Evolutionary conservation across 441 rosid genomes (phyloP).

Genomic region (Isatis lusitanica): DNA sequence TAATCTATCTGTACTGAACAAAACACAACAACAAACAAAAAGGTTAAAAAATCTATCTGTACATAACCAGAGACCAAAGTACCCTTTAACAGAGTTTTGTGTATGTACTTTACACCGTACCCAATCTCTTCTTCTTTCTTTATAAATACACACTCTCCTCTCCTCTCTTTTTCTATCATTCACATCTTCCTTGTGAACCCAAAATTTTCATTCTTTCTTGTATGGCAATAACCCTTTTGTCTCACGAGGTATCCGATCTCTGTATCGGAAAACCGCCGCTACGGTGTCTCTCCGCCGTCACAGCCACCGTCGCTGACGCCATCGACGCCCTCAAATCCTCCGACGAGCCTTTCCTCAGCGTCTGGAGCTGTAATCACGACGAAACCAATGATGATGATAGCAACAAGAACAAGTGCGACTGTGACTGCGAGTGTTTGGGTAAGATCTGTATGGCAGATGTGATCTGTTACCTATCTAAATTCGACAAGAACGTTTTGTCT

Average conservation of each 20-base stretch:
- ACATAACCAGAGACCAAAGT: slow-evolving; percentile 18
- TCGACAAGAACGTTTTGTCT: slow-evolving; percentile 45
- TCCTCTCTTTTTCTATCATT: not conserved
- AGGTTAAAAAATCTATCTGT: slow-evolving; percentile 22
- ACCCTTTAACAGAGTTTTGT: not conserved
- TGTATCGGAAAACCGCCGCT: slow-evolving; percentile 87
- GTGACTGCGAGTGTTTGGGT: slow-evolving; percentile 72
- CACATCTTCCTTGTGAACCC: not conserved
- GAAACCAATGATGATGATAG: not conserved
- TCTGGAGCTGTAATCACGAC: slow-evolving; percentile 64
- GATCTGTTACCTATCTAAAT: slow-evolving; percentile 64
- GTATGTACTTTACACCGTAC: slow-evolving; percentile 30
- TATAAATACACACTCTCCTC: slow-evolving; percentile 8
- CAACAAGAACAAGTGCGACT: slow-evolving; percentile 40
- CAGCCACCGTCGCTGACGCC: slow-evolving; percentile 58
- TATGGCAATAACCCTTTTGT: slow-evolving; percentile 70
- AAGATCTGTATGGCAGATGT: slow-evolving; percentile 85
- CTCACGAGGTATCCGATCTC: slow-evolving; percentile 69
- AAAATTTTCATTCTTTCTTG: not conserved
- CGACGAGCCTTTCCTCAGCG: slow-evolving; percentile 57
- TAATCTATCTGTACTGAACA: not conserved
- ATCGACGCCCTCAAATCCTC: slow-evolving; percentile 53
- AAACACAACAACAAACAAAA: slow-evolving; percentile 4
- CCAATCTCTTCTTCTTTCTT: slow-evolving; percentile 25
- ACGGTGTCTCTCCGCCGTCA: slow-evolving; percentile 46